Evolutionary conservation across 768 basidiomycete genomes (phyloP).

Genomic region (Gelatoporia subvermispora): DNA sequence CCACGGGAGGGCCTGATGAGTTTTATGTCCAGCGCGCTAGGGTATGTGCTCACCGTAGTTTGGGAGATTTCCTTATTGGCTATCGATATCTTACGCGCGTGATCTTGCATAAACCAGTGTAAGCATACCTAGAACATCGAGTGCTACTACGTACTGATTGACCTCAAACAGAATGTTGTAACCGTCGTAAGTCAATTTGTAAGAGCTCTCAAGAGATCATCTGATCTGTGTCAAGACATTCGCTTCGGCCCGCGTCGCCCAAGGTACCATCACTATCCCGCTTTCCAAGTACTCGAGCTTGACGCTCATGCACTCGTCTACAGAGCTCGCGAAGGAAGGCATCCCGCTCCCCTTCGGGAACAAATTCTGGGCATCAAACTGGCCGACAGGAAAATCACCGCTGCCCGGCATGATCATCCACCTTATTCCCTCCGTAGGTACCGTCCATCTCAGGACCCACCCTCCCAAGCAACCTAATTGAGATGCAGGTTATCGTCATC

Average conservation of each 20-base stretch:
- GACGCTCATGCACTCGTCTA: neutral
- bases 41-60: conserved; percentile 16
- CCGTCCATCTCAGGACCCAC: neutral
- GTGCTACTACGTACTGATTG: neutral
- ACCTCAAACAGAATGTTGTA: conserved; percentile 15
- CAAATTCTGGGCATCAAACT: conserved; percentile 57
- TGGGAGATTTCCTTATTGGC: too few relatives aligned
- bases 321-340: conserved; percentile 55
- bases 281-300: too few relatives aligned
- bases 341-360: conserved; percentile 56
- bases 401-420: conserved; percentile 52
- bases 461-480: neutral
- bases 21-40: conserved; percentile 28
- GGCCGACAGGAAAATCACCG: conserved; percentile 54
- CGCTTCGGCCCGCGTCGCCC: conserved; percentile 45
- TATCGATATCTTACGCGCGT: too few relatives aligned
- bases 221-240: conserved; percentile 35
- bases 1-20: too few relatives aligned
- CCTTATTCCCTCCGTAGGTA: conserved; percentile 47
- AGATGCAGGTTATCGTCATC: conserved; percentile 42
- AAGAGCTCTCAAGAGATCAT: too few relatives aligned
- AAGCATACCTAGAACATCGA: too few relatives aligned
- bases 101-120: too few relatives aligned
- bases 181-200: conserved; percentile 14
- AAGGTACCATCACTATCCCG: conserved; percentile 25